Conservation (phyloP, 148 eudicot genomes). For the Cornus florida region DNA sequence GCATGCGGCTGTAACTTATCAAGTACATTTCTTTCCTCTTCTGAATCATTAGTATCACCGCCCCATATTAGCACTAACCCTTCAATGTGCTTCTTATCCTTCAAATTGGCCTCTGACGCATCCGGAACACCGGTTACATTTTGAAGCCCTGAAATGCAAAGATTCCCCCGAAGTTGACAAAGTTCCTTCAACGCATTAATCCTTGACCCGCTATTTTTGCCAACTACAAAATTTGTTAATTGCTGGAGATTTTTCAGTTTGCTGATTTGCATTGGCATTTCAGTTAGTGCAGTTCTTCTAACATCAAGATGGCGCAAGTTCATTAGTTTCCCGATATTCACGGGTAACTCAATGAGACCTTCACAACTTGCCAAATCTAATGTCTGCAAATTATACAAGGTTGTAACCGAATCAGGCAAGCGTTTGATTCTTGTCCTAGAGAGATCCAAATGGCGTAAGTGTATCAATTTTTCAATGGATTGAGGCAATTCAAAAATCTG, state of each 20-base stretch:
- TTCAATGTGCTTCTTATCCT: neutral
- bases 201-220: neutral
- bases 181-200: constrained; percentile 8
- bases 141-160: neutral
- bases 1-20: constrained; percentile 10
- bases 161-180: neutral
- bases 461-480: neutral
- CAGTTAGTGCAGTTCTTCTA: neutral
- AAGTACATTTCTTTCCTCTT: no score
- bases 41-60: neutral
- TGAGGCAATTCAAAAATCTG: neutral
- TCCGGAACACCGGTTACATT: neutral
- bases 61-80: neutral
- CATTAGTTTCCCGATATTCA: neutral
- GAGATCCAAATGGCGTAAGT: neutral
- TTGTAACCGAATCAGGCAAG: neutral
- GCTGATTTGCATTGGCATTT: constrained; percentile 10
- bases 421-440: neutral
- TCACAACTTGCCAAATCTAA: neutral
- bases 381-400: constrained; percentile 10
- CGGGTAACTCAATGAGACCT: neutral
- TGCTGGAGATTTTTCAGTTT: constrained; percentile 1
- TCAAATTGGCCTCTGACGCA: neutral
- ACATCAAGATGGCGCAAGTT: constrained; percentile 9
- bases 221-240: no score